A percentile compares a stretch with the other conserved stretches of the same genome.
These are phyloP conservation scores for Streptanthus diversifolius DNA, from an alignment of 345 rosid genomes.

Conservation along the genomic window DNA sequence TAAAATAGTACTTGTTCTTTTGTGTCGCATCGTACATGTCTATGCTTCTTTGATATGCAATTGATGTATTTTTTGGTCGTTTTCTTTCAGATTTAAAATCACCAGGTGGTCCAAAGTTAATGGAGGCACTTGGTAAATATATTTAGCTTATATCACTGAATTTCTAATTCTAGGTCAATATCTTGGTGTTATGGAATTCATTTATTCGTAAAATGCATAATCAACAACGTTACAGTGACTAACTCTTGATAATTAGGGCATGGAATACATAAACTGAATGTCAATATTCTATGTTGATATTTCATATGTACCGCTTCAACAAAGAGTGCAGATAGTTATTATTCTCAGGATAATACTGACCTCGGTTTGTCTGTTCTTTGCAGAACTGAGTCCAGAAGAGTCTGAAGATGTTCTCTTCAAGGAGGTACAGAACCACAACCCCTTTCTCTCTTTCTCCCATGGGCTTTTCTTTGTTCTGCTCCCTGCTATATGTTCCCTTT, in stretches of 20 bases:
- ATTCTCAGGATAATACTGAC: conserved; percentile 7
- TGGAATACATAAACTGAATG: background rate
- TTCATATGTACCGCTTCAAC: background rate
- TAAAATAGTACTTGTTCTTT: background rate
- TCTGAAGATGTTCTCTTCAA: conserved; percentile 97
- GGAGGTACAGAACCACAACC: conserved; percentile 52
- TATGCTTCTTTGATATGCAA: background rate
- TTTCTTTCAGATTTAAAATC: conserved; percentile 70
- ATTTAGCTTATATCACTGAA: background rate
- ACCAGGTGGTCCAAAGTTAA: conserved; percentile 70
- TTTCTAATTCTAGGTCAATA: background rate
- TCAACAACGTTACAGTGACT: background rate
- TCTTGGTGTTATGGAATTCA: conserved; percentile 7
- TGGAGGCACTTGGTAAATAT: conserved; percentile 86
- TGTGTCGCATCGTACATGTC: background rate
- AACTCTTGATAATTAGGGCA: background rate
- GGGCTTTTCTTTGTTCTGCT: conserved; percentile 8
- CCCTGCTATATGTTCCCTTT: background rate
- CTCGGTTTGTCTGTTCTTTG: background rate
- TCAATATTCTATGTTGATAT: background rate
- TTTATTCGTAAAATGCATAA: background rate
- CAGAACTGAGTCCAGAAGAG: conserved; percentile 94
- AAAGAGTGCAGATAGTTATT: background rate
- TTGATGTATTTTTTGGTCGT: background rate
- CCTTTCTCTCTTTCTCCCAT: conserved; percentile 8